Base-by-base conservation (phyloP, 345 rosid species). In the Pistacia atlantica region DNA sequence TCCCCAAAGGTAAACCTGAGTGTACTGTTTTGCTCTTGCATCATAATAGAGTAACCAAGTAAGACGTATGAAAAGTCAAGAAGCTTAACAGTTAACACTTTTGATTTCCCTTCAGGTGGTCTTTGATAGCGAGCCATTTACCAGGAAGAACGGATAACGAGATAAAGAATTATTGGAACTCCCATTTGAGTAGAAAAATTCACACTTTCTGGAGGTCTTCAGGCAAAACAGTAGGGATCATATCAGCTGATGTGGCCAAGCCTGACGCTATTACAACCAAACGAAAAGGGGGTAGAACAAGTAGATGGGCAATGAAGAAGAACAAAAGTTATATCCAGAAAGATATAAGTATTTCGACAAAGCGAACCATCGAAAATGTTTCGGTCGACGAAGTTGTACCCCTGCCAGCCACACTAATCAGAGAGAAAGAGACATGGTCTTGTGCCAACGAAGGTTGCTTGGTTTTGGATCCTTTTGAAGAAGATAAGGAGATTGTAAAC, bases 111-210 rank as follows among this genome's bases (percentile, higher is more conserved):
- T 64, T 78, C 80, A 90, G 94, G 80, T 90, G 92, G 94, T 89
- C 92, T 10, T 60, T 86, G 71, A 90, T 90, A 70, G 94, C 94
- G 13, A 81, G 84, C 17, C 77, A 86, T 76, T 79, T 90, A 22
- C 85, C 91, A 1, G 94, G 94, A 66, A 82, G 94, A 82, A 90
- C 94, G 42, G 94, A 90, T 72, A 90, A 90, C 68, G 94, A 90
- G 75, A 89, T 90, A 35, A 90, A 90, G 72, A 90, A 90, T 68
- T 84, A 90, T 76, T 89, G 94, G 94, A 90, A 89, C 69, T 88
- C 92, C 20, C 91, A 87, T 56, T 68, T 90, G 75, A 83, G 90
- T 56, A 78, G 92, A 51, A 87, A 84, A 79, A 73, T 87, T 67
- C 72, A 78, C 80, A 80, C 78, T 14, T 83, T 84, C 22, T 73